Conservation (phyloP, 1,139 yeast genomes). For the Citeromyces hawaiiensis region DNA sequence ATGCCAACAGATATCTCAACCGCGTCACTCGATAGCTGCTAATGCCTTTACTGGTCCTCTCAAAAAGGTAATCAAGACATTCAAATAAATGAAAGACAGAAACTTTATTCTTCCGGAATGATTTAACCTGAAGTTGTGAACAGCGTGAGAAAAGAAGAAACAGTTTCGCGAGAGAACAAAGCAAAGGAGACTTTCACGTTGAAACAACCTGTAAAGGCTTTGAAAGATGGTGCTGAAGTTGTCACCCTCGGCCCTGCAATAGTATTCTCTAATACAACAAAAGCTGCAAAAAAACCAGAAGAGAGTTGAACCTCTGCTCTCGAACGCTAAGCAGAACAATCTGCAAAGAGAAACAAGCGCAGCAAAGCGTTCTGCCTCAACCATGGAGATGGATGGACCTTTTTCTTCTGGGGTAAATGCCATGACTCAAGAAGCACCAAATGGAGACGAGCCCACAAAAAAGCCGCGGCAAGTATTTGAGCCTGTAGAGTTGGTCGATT, state of each 20-base stretch:
- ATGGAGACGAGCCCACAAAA: conserved; percentile 4
- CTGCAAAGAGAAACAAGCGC: conserved; percentile 6
- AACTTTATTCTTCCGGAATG: too few relatives aligned
- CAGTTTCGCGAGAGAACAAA: too few relatives aligned
- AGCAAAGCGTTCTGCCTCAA: conserved; percentile 10
- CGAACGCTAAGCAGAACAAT: conserved; percentile 4
- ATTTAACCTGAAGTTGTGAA: too few relatives aligned
- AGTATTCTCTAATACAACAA: conserved; percentile 1
- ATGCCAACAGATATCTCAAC: too few relatives aligned
- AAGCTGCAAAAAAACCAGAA: conserved; percentile 1
- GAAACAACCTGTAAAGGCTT: not conserved
- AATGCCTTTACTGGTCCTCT: too few relatives aligned
- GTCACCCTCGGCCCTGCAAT: conserved; percentile 1
- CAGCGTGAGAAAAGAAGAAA: too few relatives aligned
- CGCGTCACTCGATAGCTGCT: too few relatives aligned
- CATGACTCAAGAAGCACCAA: conserved; percentile 14
- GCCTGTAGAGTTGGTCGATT: conserved; percentile 65
- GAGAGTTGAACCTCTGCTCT: not conserved
- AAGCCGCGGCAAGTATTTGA: conserved; percentile 25
- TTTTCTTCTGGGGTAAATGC: conserved; percentile 24
- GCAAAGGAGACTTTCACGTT: too few relatives aligned
- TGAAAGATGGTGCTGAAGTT: not conserved
- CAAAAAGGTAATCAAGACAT: too few relatives aligned
- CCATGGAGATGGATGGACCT: conserved; percentile 49
- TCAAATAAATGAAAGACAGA: too few relatives aligned